Base-by-base conservation (phyloP, 2,329 filamentous ascomycete species). In the Talaromyces marneffei region DNA sequence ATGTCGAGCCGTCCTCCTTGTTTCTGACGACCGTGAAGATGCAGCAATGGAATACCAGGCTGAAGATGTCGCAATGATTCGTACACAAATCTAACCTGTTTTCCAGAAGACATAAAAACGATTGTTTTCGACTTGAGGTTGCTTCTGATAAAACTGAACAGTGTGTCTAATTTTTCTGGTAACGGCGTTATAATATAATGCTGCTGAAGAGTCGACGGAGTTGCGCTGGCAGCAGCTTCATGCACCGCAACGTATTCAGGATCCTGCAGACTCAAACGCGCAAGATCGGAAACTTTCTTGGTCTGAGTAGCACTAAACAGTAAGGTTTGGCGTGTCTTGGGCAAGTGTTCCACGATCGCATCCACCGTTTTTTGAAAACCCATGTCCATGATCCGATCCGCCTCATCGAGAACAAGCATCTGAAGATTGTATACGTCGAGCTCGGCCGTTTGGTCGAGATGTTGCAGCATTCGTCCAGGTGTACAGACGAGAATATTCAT, bases 401-500 rank as follows among this genome's bases (percentile, higher is more conserved):
- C 94, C 75, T 99, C 94, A 69, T 99, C 94, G 61, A 99, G 80
- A 0, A 99, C 92, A 56, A 99, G 79, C 73, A 99, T 90, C 77
- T 96, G 91, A 65, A 99, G 75, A 72, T 96, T 94, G 72, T 94
- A 89, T 65, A 93, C 89, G 66, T 93, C 91, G 71, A 99, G 89
- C 18, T 88, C 87, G 0, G 91, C 90, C 0, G 93, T 97, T 79
- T 97, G 92, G 70, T 96, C 93, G 70, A 99, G 81, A 75, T 99
- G 94, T 76, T 99, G 94, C 67, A 97, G 78, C 83, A 99, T 96
- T 37, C 94, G 86, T 1, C 94, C 94, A 0, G 94, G 94, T 1
- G 94, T 99, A 70, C 92, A 96, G 9, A 99, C 91, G 27, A 99
- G 78, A 53, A 99, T 97, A 72, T 97, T 99, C 93, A 99, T 97